These are phyloP conservation scores for Acrocalymma vagum DNA, from an alignment of 2,329 filamentous ascomycete species.

Conservation along the genomic window DNA sequence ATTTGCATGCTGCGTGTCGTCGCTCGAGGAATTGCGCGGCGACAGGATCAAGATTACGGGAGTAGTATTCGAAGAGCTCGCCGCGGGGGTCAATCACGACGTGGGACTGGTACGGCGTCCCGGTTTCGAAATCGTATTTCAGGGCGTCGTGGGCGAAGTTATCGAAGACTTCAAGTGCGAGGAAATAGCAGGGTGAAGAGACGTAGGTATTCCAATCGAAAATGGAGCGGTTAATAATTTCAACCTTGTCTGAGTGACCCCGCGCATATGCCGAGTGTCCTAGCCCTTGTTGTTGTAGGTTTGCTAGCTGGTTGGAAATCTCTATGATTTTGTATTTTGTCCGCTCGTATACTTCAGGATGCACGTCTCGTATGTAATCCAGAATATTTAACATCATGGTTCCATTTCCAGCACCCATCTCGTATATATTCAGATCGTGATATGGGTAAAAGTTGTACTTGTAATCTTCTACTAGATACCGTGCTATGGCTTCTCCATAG, in stretches of 20 bases:
- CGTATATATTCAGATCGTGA: slow-evolving; percentile 96
- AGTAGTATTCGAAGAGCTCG: slow-evolving; percentile 96
- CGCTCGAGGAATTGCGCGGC: slow-evolving; percentile 84
- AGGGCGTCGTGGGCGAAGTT: slow-evolving; percentile 97
- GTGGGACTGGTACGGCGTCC: slow-evolving; percentile 84
- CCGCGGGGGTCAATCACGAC: slow-evolving; percentile 86
- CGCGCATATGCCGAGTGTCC: slow-evolving; percentile 70
- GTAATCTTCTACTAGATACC: slow-evolving; percentile 95
- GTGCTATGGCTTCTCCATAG: slow-evolving; percentile 96
- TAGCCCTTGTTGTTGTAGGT: slow-evolving; percentile 77
- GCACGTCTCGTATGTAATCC: slow-evolving; percentile 89
- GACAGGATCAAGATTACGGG: slow-evolving; percentile 79
- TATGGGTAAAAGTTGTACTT: slow-evolving; percentile 93
- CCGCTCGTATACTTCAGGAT: slow-evolving; percentile 91
- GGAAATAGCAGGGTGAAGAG: slow-evolving; percentile 94
- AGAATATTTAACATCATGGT: slow-evolving; percentile 98
- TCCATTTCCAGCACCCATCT: slow-evolving; percentile 97
- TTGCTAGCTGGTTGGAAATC: slow-evolving; percentile 84
- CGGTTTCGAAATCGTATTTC: slow-evolving; percentile 85
- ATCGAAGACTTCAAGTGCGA: slow-evolving; percentile 97
- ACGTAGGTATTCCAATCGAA: slow-evolving; percentile 93
- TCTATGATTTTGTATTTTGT: slow-evolving; percentile 97
- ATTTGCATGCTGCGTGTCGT: slow-evolving; percentile 74
- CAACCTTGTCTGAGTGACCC: slow-evolving; percentile 84
- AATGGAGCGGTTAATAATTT: slow-evolving; percentile 93